Conservation (phyloP, 371 early-diverging fungal species). For the Mucor circinelloides region DNA sequence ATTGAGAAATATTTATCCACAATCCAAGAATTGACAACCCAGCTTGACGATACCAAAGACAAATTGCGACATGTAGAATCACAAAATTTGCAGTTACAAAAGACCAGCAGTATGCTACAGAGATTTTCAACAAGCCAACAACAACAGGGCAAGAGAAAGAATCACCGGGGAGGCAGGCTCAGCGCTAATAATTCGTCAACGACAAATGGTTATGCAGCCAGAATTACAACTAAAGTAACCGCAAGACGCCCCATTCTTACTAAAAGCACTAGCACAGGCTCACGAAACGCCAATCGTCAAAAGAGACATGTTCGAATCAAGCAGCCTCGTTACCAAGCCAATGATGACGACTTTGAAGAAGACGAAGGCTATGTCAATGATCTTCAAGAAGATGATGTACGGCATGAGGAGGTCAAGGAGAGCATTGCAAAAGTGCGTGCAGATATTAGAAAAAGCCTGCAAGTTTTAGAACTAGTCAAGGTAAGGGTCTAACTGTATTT, state of each 20-base stretch:
- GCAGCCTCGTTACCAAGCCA: background rate
- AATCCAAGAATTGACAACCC: slow-evolving; percentile 53
- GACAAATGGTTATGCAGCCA: slow-evolving; percentile 20
- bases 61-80: slow-evolving; percentile 32
- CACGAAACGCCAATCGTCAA: background rate
- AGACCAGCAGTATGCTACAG: slow-evolving; percentile 3
- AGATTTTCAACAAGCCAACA: slow-evolving; percentile 9
- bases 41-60: slow-evolving; percentile 49
- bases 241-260: slow-evolving; percentile 18
- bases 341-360: slow-evolving; percentile 14
- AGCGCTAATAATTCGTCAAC: slow-evolving; percentile 7
- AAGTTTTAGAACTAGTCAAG: slow-evolving; percentile 54
- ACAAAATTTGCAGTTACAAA: slow-evolving; percentile 1
- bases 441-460: slow-evolving; percentile 58
- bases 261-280: slow-evolving; percentile 23
- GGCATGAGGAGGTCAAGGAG: slow-evolving; percentile 51
- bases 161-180: background rate
- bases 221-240: slow-evolving; percentile 18
- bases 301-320: slow-evolving; percentile 11
- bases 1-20: slow-evolving; percentile 56
- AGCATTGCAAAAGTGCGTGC: slow-evolving; percentile 66
- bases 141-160: slow-evolving; percentile 1
- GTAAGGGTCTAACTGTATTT: slow-evolving; percentile 16
- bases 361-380: slow-evolving; percentile 32
- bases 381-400: slow-evolving; percentile 33